These are phyloP conservation scores for Arabidopsis hybrid DNA, from an alignment of 441 rosid species.

Conservation along the genomic window DNA sequence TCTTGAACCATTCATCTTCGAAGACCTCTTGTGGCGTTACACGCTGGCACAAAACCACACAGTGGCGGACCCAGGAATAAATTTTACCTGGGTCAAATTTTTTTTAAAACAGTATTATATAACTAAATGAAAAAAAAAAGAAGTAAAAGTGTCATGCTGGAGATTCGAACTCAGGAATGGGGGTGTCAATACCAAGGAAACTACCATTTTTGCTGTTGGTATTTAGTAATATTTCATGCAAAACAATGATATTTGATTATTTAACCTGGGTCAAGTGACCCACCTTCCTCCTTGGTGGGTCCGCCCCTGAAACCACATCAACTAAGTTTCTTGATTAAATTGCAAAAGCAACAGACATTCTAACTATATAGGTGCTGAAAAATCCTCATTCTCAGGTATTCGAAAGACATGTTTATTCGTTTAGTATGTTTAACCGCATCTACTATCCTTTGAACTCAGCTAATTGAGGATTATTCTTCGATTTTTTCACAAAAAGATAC, in stretches of 20 bases:
- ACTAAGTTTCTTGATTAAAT: not conserved
- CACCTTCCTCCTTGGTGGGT: too few species aligned
- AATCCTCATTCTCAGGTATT: not conserved
- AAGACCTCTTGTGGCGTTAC: constrained; percentile 77
- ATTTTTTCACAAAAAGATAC: not conserved
- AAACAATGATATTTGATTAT: too few species aligned
- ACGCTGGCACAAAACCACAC: constrained; percentile 79
- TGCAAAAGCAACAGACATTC: not conserved
- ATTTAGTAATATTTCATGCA: too few species aligned
- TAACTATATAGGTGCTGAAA: not conserved
- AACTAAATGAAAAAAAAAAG: too few species aligned
- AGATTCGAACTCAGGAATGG: too few species aligned
- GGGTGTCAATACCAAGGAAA: too few species aligned
- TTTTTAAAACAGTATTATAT: too few species aligned
- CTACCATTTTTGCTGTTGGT: too few species aligned
- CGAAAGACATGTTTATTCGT: not conserved
- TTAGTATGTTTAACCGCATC: not conserved
- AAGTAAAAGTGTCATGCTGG: too few species aligned
- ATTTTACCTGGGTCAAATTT: too few species aligned
- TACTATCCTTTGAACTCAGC: not conserved
- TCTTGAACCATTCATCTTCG: constrained; percentile 93
- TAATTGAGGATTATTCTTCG: not conserved
- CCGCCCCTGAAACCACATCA: constrained; percentile 17
- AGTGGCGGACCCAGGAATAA: too few species aligned
- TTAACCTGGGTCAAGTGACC: too few species aligned